Base-by-base conservation (phyloP, 805 yeast genomes). In the Komagataella ulmi region DNA sequence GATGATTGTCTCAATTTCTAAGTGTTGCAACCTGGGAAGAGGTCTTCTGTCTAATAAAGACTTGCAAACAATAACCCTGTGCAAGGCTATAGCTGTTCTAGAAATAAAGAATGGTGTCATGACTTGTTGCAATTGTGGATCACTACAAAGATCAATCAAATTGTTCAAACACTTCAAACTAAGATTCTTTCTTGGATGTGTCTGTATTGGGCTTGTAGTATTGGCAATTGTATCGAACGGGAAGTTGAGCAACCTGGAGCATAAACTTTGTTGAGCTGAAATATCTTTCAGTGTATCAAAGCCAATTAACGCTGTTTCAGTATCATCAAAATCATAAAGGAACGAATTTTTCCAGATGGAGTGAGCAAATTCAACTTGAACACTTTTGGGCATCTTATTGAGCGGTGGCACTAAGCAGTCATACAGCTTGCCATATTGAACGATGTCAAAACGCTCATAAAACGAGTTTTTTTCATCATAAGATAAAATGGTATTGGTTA, bases 51-150 rank as follows among this genome's bases (percentile, higher is more conserved):
- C 77, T 5, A 83, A 61, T 10, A 89, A 65, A 36, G 72, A 75
- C 50, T 74, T 76, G 56, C 85, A 89, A 14, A 83, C 78, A 6
- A 85, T 68, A 54, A 78, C 81, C 53, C 84, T 77, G 52, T 84
- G 72, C 47, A 90, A 65, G 0, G 79, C 74, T 54, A 85, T 72
- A 0, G 85, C 79, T 23, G 76, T 67, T 45, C 96, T 71, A 17
- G 80, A 71, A 0, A 78, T 64, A 36, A 86, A 69, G 57, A 69
- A 83, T 2, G 79, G 76, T 0, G 75, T 55, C 3, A 77, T 54
- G 2, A 63, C 55, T 2, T 56, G 57, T 3, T 61, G 60, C 6
- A 65, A 57, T 2, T 53, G 49, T 18, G 56, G 55, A 19, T 49
- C 17, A 7, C 30, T n/a, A 40, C 47, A 43, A 21, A 81, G 63